phyloP scores from a whole-genome alignment of 331 rosid genomes.

The Erythrophleum ivorense region DNA sequence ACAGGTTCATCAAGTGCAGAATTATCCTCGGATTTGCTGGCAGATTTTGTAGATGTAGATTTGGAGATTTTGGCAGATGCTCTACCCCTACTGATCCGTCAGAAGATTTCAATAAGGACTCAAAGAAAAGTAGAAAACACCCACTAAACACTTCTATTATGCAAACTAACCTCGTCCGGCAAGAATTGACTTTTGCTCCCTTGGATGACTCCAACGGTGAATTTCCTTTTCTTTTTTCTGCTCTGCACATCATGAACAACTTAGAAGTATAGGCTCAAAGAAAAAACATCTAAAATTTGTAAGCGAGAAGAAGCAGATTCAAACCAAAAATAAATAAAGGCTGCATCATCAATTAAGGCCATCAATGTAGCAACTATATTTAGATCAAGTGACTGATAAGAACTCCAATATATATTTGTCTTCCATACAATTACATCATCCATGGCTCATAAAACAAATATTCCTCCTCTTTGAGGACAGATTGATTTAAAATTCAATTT shows the following conservation, averaged over 20 bases:
- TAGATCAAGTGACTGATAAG: slow-evolving; percentile 26
- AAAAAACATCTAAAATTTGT: background rate
- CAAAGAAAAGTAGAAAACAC: slow-evolving; percentile 1
- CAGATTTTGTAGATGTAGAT: slow-evolving; percentile 21
- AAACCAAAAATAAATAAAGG: background rate
- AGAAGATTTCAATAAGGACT: slow-evolving; percentile 29
- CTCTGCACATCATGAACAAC: slow-evolving; percentile 50
- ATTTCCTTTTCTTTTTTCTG: slow-evolving; percentile 42
- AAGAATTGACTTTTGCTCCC: slow-evolving; percentile 29
- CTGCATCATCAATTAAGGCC: slow-evolving; percentile 15
- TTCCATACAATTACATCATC: background rate
- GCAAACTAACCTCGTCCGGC: slow-evolving; percentile 53
- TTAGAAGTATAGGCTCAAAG: slow-evolving; percentile 13
- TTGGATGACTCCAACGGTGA: slow-evolving; percentile 39
- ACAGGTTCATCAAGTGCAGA: too few species aligned
- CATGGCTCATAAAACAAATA: background rate
- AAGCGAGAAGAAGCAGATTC: background rate
- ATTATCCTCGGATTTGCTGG: slow-evolving; percentile 22
- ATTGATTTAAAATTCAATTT: background rate
- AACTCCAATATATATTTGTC: slow-evolving; percentile 11
- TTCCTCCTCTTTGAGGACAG: background rate
- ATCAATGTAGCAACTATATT: slow-evolving; percentile 4
- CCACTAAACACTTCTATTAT: background rate
- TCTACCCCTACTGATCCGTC: slow-evolving; percentile 41
- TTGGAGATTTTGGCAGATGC: slow-evolving; percentile 42